Evolutionary conservation across 2,329 filamentous ascomycete genomes (phyloP).

Genomic region (Fusarium guadeloupense): DNA sequence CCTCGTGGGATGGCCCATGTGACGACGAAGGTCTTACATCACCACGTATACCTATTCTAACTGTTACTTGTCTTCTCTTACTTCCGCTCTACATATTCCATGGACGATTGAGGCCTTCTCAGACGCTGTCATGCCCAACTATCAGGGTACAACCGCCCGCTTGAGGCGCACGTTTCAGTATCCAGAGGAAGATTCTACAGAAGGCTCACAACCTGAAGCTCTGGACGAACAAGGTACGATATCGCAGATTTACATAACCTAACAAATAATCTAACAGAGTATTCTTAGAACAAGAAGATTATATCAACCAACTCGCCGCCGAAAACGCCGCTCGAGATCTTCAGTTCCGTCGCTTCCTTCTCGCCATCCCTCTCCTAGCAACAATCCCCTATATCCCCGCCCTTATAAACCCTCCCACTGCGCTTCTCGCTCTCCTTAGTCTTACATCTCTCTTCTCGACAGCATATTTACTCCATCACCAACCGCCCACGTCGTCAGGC

Average conservation of each 20-base stretch:
- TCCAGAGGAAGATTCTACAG: constrained; percentile 65
- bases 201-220: constrained; percentile 64
- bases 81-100: background rate
- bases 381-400: constrained; percentile 61
- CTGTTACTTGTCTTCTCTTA: background rate
- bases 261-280: constrained; percentile 1
- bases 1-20: constrained; percentile 28
- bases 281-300: constrained; percentile 66
- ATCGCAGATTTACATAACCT: background rate
- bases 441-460: constrained; percentile 72
- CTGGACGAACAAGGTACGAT: constrained; percentile 78
- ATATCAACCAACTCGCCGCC: constrained; percentile 64
- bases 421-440: constrained; percentile 63
- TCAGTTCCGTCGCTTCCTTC: constrained; percentile 66
- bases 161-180: constrained; percentile 83
- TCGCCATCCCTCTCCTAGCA: constrained; percentile 67
- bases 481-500: constrained; percentile 66
- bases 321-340: constrained; percentile 67
- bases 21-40: constrained; percentile 28
- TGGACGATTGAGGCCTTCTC: background rate
- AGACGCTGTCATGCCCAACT: constrained; percentile 35
- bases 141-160: constrained; percentile 59
- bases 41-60: background rate
- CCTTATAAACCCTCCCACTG: constrained; percentile 48
- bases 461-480: constrained; percentile 66